These are phyloP conservation scores for Cryptosporidium andersoni DNA, from an alignment of 169 alveolate species.

Conservation along the genomic window DNA sequence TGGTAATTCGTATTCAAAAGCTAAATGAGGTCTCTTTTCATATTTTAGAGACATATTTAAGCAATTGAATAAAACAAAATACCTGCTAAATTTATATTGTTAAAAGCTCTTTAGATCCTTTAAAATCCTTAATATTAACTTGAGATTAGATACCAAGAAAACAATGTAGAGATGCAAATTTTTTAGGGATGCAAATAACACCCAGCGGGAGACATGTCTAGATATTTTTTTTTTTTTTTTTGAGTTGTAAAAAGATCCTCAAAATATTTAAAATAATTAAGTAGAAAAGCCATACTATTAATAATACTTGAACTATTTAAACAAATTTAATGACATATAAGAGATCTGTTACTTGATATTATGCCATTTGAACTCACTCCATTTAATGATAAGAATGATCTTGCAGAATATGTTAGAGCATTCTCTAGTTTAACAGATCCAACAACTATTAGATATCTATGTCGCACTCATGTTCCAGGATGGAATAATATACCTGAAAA, in stretches of 20 bases:
- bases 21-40: too few relatives aligned
- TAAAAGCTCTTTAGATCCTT: too few relatives aligned
- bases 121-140: too few relatives aligned
- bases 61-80: too few relatives aligned
- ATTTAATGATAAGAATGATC: constrained; percentile 28
- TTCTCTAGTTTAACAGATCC: constrained; percentile 77
- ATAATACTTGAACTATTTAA: too few relatives aligned
- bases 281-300: background rate
- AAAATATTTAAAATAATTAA: background rate
- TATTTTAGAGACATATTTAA: too few relatives aligned
- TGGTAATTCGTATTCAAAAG: background rate
- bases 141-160: too few relatives aligned
- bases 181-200: too few relatives aligned
- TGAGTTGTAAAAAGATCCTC: background rate
- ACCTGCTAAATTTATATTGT: too few relatives aligned
- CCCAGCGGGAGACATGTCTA: too few relatives aligned
- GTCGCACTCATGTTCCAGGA: constrained; percentile 74
- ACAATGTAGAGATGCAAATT: too few relatives aligned
- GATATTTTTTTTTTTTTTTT: too few relatives aligned
- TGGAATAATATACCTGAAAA: constrained; percentile 72
- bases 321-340: background rate
- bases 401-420: constrained; percentile 37
- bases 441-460: constrained; percentile 72
- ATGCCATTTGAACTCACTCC: constrained; percentile 61
- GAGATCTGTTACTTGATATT: background rate